These are phyloP conservation scores for Strobilomyces confusus DNA, from an alignment of 768 basidiomycete genomes.

Conservation along the genomic window DNA sequence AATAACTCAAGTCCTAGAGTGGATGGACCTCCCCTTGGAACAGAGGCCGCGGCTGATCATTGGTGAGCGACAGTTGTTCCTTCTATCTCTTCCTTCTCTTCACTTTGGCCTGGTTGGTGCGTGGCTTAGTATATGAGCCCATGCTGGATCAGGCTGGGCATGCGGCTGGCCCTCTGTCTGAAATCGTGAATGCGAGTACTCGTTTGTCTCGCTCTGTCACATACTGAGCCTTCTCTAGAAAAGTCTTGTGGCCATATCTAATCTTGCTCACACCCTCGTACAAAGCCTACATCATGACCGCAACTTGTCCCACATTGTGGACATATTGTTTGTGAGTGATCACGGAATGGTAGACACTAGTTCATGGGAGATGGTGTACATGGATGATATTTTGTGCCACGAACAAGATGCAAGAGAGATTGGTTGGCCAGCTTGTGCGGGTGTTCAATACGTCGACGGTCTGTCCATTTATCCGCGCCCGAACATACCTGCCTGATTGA, in stretches of 20 bases:
- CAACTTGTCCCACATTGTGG: slow-evolving; percentile 75
- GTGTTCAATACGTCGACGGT: slow-evolving; percentile 13
- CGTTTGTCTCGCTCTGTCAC: not conserved
- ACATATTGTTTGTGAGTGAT: slow-evolving; percentile 83
- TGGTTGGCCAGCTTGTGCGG: slow-evolving; percentile 14
- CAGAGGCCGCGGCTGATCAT: slow-evolving; percentile 70
- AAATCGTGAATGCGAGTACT: slow-evolving; percentile 58
- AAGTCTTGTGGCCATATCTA: slow-evolving; percentile 62
- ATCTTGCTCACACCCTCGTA: slow-evolving; percentile 52
- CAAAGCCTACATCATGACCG: slow-evolving; percentile 52
- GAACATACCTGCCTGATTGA: not conserved
- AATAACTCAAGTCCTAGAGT: slow-evolving; percentile 63
- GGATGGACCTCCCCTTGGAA: slow-evolving; percentile 65
- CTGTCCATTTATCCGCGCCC: not conserved
- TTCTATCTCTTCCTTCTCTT: not conserved
- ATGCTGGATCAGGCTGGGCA: slow-evolving; percentile 85
- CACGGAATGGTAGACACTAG: slow-evolving; percentile 86
- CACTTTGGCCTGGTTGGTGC: not conserved
- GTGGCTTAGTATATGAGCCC: slow-evolving; percentile 63
- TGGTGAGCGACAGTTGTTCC: slow-evolving; percentile 35
- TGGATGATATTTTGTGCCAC: slow-evolving; percentile 49
- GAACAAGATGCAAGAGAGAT: slow-evolving; percentile 2
- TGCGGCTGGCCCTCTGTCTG: slow-evolving; percentile 58
- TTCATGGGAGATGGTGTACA: slow-evolving; percentile 66
- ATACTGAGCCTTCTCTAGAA: slow-evolving; percentile 36